Evolutionary conservation across 352 stramenopile genomes (phyloP), one percentile per base, ranked within the genome.

Genomic region (Phytophthora crassamura): DNA sequence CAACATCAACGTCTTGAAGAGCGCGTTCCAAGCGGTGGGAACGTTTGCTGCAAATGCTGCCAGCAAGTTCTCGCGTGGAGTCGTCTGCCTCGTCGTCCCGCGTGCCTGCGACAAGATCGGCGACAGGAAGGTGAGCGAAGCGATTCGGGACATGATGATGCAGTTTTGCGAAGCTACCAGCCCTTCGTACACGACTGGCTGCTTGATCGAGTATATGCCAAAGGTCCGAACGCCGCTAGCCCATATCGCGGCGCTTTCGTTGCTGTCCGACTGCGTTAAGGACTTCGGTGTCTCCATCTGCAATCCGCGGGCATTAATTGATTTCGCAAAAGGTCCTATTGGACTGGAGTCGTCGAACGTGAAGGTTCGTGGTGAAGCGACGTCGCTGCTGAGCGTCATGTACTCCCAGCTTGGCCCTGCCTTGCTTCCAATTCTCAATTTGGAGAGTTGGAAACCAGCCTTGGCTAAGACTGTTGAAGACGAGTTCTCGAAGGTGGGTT

Each of bases 1-100:
- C 67, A 96, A 96, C 59, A 91, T 96, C 58, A 94, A 96, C 49
- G 88, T 95, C 4, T 55, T 96, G 12, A 92, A 90, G 49, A 92
- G 87, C 56, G 78, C 87, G 10, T 96, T 96, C 40, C 78, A 95
- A 57, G 88, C 87, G 1, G 71, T 96, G 5, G 86, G 78, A 10
- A 86, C 71, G 5, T 92, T 95, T 61, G 85, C 88, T 8, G 79
- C 88, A 40, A 74, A 71, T 32, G 72, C 71, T 35, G 60, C 76
- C 1, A 74, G 73, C 25, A 89, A 92, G 59, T 91, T 94, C 32
- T 78, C 86, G 0, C 86, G 82, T 14, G 78, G 85, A 39, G 83
- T 96, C 47, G 80, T 95, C 0, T 93, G 83, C 45, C 64, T 82
- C 16, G 78, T 91, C 9, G 66, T 90, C 28, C 83, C 88, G 25